Conservation (phyloP, 352 stramenopile species). For the Globisporangium spinosum region DNA sequence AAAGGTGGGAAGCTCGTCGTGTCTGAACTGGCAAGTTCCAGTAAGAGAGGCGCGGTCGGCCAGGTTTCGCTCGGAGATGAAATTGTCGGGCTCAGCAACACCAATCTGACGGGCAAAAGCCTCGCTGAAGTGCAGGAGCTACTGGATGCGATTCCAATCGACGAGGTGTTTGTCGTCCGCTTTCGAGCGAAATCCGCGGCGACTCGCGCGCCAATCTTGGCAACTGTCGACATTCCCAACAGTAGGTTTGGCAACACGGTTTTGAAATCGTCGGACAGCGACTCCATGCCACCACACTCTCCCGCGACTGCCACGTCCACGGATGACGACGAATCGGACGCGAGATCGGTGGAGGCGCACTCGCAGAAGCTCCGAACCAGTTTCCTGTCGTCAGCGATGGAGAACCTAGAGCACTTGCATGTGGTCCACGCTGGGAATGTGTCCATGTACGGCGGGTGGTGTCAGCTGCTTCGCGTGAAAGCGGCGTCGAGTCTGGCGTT, state of each 20-base stretch:
- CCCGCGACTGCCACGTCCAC: not conserved
- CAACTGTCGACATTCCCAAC: not conserved
- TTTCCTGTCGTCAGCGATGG: conserved; percentile 30
- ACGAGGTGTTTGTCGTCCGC: conserved; percentile 38
- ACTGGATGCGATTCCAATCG: conserved; percentile 28
- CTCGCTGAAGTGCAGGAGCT: conserved; percentile 28
- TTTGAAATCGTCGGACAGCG: not conserved
- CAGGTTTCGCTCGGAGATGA: conserved; percentile 43
- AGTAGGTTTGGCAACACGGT: not conserved
- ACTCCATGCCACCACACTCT: not conserved
- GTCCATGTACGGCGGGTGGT: conserved; percentile 77
- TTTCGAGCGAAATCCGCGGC: conserved; percentile 38
- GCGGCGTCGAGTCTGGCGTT: conserved; percentile 32
- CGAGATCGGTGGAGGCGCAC: conserved; percentile 22
- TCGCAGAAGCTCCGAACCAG: conserved; percentile 29
- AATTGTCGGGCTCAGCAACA: conserved; percentile 60
- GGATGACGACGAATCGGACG: conserved; percentile 8
- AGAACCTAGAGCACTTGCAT: conserved; percentile 23
- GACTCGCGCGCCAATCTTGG: not conserved
- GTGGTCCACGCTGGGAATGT: conserved; percentile 62
- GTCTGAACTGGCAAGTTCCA: conserved; percentile 16
- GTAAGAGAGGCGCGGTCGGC: conserved; percentile 14
- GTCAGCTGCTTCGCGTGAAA: conserved; percentile 35
- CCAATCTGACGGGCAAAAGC: conserved; percentile 39
- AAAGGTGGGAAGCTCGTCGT: conserved; percentile 40